Evolutionary conservation across 148 eudicot species (phyloP).

Genomic region (Rhododendron mucronatum): DNA sequence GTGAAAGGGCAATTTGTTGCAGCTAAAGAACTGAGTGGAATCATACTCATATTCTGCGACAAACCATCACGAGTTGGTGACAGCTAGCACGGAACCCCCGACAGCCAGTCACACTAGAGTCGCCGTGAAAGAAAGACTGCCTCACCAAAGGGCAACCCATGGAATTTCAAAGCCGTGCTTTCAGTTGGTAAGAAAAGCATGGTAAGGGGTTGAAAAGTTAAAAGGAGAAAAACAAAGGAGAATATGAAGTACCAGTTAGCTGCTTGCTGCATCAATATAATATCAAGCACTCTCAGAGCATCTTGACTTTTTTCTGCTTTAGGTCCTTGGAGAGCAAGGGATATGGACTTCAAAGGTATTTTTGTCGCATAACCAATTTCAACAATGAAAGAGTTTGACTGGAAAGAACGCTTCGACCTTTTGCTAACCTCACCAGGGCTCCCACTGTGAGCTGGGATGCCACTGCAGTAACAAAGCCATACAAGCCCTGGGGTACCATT

Average conservation of each 20-base stretch:
- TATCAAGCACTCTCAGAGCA: slow-evolving; percentile 54
- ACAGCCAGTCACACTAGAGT: slow-evolving; percentile 54
- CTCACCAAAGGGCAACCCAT: slow-evolving; percentile 78
- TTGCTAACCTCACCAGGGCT: slow-evolving; percentile 39
- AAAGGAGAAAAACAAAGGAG: background rate
- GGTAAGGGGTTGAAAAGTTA: background rate
- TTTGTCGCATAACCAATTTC: slow-evolving; percentile 45
- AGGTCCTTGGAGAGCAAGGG: slow-evolving; percentile 37
- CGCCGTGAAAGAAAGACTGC: slow-evolving; percentile 76
- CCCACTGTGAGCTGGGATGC: background rate
- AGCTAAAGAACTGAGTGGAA: background rate
- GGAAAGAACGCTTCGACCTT: slow-evolving; percentile 49
- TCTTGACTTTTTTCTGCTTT: slow-evolving; percentile 18
- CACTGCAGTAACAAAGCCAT: slow-evolving; percentile 18
- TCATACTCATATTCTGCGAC: slow-evolving; percentile 68
- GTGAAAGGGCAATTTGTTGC: background rate
- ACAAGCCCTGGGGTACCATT: too few species aligned
- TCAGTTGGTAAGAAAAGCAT: background rate
- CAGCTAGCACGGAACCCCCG: slow-evolving; percentile 76
- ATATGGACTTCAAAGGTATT: slow-evolving; percentile 43
- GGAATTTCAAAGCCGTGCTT: slow-evolving; percentile 18
- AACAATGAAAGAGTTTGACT: slow-evolving; percentile 49
- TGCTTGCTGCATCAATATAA: slow-evolving; percentile 58
- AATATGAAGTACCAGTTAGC: slow-evolving; percentile 34
- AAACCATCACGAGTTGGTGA: slow-evolving; percentile 65